Percentiles rank a stretch among this genome's conserved stretches.
Conservation (phyloP, 2,329 filamentous ascomycete species). For the Didymella exigua region DNA sequence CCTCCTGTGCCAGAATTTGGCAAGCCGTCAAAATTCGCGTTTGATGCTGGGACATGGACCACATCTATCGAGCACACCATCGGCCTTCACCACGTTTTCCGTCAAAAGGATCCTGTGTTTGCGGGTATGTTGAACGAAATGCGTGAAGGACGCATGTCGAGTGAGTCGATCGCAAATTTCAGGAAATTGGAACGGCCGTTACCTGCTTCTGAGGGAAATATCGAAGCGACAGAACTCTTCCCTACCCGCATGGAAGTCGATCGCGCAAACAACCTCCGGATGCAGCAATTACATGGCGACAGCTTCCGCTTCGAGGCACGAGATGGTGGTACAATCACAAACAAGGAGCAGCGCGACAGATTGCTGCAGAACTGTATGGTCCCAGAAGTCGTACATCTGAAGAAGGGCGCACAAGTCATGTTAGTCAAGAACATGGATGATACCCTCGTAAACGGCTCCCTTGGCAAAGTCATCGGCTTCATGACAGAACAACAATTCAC, state of each 20-base stretch:
- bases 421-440: constrained; percentile 99
- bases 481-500: constrained; percentile 72
- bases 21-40: constrained; percentile 82
- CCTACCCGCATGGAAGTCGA: constrained; percentile 92
- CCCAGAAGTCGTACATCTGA: constrained; percentile 77
- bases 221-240: constrained; percentile 90
- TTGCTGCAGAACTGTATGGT: constrained; percentile 92
- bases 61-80: constrained; percentile 96
- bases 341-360: constrained; percentile 73
- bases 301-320: constrained; percentile 70
- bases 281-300: constrained; percentile 73
- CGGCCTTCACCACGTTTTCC: constrained; percentile 91
- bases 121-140: constrained; percentile 97
- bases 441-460: constrained; percentile 87
- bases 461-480: constrained; percentile 84
- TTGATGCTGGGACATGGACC: constrained; percentile 89
- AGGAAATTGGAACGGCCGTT: constrained; percentile 70
- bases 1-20: constrained; percentile 86
- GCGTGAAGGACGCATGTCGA: constrained; percentile 81
- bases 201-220: constrained; percentile 69
- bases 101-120: constrained; percentile 89
- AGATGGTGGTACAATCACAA: constrained; percentile 72
- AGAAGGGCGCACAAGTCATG: constrained; percentile 96
- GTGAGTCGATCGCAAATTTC: constrained; percentile 79
- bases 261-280: constrained; percentile 75